These are phyloP conservation scores for Cucumis hystrix DNA, from an alignment of 306 rosid species.

Conservation along the genomic window DNA sequence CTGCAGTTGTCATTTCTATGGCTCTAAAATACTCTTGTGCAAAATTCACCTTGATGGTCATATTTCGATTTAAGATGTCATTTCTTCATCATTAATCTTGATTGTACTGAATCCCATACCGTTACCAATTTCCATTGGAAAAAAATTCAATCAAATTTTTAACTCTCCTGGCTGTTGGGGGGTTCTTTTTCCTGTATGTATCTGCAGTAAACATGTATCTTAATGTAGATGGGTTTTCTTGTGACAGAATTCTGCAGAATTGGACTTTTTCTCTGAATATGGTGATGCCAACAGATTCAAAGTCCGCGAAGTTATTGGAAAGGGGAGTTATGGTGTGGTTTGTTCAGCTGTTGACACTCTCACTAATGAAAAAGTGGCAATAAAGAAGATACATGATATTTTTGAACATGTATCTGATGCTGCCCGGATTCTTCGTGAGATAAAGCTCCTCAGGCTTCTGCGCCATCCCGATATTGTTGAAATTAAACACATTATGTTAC, in stretches of 20 bases:
- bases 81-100: not conserved
- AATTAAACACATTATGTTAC: slow-evolving; percentile 82
- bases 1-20: not conserved
- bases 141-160: not conserved
- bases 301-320: slow-evolving; percentile 87
- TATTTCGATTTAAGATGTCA: slow-evolving; percentile 8
- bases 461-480: slow-evolving; percentile 96
- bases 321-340: slow-evolving; percentile 95
- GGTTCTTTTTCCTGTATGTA: slow-evolving; percentile 5
- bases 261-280: slow-evolving; percentile 88
- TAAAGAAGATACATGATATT: slow-evolving; percentile 81
- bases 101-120: not conserved
- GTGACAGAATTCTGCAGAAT: slow-evolving; percentile 53
- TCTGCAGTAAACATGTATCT: not conserved
- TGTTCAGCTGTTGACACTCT: slow-evolving; percentile 92
- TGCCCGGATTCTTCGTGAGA: slow-evolving; percentile 96
- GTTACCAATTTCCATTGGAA: not conserved
- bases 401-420: slow-evolving; percentile 93
- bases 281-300: slow-evolving; percentile 80
- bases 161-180: not conserved
- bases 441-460: slow-evolving; percentile 89
- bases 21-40: not conserved
- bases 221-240: slow-evolving; percentile 16
- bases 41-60: not conserved
- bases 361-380: slow-evolving; percentile 82